phyloP scores from a whole-genome alignment of 108 stramenopile species.

The Halocafeteria seosinensis region DNA sequence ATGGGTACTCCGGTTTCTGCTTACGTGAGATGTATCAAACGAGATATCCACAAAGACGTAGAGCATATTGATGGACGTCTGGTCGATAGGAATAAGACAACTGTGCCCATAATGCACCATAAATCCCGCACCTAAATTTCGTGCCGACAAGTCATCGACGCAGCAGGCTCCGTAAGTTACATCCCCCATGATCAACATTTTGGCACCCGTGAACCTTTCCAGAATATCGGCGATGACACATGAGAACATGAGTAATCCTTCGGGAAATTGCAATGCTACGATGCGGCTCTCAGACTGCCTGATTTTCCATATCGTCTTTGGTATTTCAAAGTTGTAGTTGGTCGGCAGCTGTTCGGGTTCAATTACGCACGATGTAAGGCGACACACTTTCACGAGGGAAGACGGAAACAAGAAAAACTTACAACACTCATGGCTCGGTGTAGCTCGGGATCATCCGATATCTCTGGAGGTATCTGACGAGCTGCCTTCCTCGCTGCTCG shows the following conservation, averaged over 20 bases:
- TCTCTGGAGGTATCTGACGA: too few species aligned
- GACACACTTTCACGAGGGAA: too few species aligned
- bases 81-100: conserved; percentile 78
- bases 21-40: neutral
- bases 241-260: conserved; percentile 83
- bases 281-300: conserved; percentile 27
- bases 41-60: conserved; percentile 96
- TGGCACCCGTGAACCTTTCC: conserved; percentile 39
- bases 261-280: conserved; percentile 89
- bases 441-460: too few species aligned
- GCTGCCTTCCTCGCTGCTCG: too few species aligned
- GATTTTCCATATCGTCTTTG: conserved; percentile 67
- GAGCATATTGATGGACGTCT: conserved; percentile 56
- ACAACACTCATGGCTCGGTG: too few species aligned
- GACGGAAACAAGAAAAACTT: too few species aligned
- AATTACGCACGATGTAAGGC: too few species aligned
- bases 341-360: conserved; percentile 29
- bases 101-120: conserved; percentile 93
- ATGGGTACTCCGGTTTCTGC: conserved; percentile 63
- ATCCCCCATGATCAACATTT: conserved; percentile 70
- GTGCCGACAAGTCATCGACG: conserved; percentile 79
- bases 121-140: conserved; percentile 64
- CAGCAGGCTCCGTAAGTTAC: conserved; percentile 99
- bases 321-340: conserved; percentile 49
- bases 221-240: conserved; percentile 79